A percentile compares a stretch with the other conserved stretches of the same genome.
Evolutionary conservation across 1,284 basidiomycete genomes (phyloP).

Genomic region (Puccinia hordei): DNA sequence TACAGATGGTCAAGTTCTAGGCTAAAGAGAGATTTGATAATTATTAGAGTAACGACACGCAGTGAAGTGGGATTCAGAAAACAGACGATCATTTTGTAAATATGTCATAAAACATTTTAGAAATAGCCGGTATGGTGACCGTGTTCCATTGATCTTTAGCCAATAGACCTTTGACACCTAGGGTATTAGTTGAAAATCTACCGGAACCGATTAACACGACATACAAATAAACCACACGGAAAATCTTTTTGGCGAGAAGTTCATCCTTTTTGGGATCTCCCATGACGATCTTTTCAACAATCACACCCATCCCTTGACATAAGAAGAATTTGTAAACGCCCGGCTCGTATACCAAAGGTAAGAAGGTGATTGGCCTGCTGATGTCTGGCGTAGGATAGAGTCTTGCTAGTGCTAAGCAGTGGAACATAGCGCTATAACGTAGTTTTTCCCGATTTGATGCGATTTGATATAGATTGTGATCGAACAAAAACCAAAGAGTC

Average conservation of each 20-base stretch:
- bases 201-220: constrained; percentile 24
- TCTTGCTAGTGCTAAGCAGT: constrained; percentile 21
- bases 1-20: not conserved
- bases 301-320: constrained; percentile 28
- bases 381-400: constrained; percentile 35
- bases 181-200: constrained; percentile 36
- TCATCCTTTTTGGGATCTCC: constrained; percentile 3
- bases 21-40: not conserved
- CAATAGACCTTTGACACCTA: constrained; percentile 29
- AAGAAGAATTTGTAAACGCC: constrained; percentile 39
- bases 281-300: constrained; percentile 16
- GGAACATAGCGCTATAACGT: constrained; percentile 12
- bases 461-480: too few species aligned
- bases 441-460: not conserved
- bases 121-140: constrained; percentile 12
- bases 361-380: not conserved
- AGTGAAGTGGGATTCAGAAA: not conserved
- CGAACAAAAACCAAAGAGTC: not conserved
- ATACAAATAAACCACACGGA: constrained; percentile 15
- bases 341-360: constrained; percentile 42
- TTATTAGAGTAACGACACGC: not conserved
- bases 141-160: constrained; percentile 31
- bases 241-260: constrained; percentile 5
- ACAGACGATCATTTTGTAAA: not conserved
- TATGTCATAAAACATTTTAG: constrained; percentile 30